These are phyloP conservation scores for Lentinula novae-zelandiae DNA, from an alignment of 1,284 basidiomycete species.

Conservation along the genomic window DNA sequence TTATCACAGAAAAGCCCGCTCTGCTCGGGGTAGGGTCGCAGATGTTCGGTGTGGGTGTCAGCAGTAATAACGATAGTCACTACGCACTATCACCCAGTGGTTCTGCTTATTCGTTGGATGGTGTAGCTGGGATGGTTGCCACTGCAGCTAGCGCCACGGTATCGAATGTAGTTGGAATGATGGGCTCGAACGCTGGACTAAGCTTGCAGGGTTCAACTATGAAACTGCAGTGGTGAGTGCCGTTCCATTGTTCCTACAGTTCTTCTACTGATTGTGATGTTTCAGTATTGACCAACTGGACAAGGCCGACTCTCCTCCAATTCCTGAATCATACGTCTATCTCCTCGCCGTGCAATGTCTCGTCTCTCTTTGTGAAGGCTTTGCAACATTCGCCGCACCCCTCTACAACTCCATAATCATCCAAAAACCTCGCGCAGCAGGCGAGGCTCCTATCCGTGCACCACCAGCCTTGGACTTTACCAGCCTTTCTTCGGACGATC, in stretches of 20 bases:
- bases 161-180: constrained; percentile 59
- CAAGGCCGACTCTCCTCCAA: constrained; percentile 89
- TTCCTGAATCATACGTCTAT: constrained; percentile 92
- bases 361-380: constrained; percentile 84
- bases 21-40: constrained; percentile 77
- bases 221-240: constrained; percentile 78
- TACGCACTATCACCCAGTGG: constrained; percentile 29
- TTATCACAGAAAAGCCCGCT: constrained; percentile 84
- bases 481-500: constrained; percentile 55
- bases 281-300: constrained; percentile 91
- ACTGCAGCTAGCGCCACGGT: constrained; percentile 82
- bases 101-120: constrained; percentile 57
- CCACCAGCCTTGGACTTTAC: constrained; percentile 70
- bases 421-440: constrained; percentile 61
- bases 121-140: constrained; percentile 55
- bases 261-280: constrained; percentile 3
- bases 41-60: constrained; percentile 76
- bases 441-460: constrained; percentile 65
- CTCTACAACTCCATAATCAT: constrained; percentile 49
- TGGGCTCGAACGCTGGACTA: constrained; percentile 48
- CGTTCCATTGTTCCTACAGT: neutral
- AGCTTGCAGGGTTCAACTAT: constrained; percentile 70
- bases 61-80: constrained; percentile 23
- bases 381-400: constrained; percentile 67
- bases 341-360: constrained; percentile 89